A percentile compares a stretch with the other conserved stretches of the same genome.
These are phyloP conservation scores for Entomortierella chlamydospora DNA, from an alignment of 192 early-diverging fungal species.

Conservation along the genomic window DNA sequence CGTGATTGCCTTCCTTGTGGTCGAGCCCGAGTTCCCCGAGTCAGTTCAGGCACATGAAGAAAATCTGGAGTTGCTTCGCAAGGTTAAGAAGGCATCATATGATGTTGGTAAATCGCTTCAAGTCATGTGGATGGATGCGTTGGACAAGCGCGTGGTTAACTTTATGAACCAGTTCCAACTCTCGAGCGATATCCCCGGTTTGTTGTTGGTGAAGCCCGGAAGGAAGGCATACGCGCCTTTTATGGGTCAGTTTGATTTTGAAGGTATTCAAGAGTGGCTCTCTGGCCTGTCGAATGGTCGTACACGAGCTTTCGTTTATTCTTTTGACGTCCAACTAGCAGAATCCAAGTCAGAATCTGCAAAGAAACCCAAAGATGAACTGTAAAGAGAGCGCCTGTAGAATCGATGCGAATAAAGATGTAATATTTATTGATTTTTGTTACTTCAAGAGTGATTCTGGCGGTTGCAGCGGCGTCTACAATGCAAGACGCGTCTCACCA, in stretches of 20 bases:
- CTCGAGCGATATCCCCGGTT: constrained; percentile 67
- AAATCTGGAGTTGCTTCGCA: constrained; percentile 52
- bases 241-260: constrained; percentile 68
- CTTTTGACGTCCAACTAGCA: constrained; percentile 49
- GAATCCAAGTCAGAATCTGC: constrained; percentile 11
- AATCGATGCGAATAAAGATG: constrained; percentile 14
- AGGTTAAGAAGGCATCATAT: constrained; percentile 54
- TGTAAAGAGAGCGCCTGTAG: too few relatives aligned
- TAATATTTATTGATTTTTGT: too few relatives aligned
- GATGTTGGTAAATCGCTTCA: constrained; percentile 53
- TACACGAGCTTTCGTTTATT: constrained; percentile 58
- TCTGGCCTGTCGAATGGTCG: constrained; percentile 54
- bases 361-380: constrained; percentile 35
- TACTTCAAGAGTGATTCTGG: too few relatives aligned
- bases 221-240: constrained; percentile 70
- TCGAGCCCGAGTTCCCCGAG: constrained; percentile 55
- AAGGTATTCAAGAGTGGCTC: constrained; percentile 70
- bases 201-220: constrained; percentile 66
- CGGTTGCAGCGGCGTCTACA: too few relatives aligned
- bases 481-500: too few relatives aligned
- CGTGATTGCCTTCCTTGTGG: constrained; percentile 56
- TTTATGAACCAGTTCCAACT: constrained; percentile 66
- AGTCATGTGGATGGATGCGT: constrained; percentile 74
- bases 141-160: constrained; percentile 52
- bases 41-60: constrained; percentile 55